Evolutionary conservation across 345 rosid species (phyloP).

Genomic region (Eucalyptus regnans): DNA sequence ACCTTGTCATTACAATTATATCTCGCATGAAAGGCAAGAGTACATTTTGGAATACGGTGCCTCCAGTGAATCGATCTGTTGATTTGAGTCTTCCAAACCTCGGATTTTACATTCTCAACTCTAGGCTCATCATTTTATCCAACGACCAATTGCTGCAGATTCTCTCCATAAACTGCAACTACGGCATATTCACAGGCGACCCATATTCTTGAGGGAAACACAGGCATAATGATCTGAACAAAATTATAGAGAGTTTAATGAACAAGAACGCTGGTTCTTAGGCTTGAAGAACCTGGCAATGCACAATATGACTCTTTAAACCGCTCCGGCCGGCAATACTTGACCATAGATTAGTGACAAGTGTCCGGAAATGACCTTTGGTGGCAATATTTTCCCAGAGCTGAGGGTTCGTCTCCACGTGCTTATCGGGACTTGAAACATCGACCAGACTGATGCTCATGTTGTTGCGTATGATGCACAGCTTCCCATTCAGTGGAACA

Average conservation of each 20-base stretch:
- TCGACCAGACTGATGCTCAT: conserved; percentile 93
- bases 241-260: neutral
- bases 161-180: neutral
- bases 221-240: neutral
- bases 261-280: conserved; percentile 20
- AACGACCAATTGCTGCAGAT: neutral
- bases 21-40: neutral
- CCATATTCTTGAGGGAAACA: neutral
- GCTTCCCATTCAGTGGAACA: conserved; percentile 71
- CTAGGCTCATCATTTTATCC: neutral
- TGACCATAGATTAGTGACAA: conserved; percentile 75
- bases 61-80: neutral
- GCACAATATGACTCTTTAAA: conserved; percentile 77
- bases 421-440: conserved; percentile 64
- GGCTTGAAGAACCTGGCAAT: conserved; percentile 94
- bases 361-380: conserved; percentile 68
- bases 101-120: neutral
- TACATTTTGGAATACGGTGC: neutral
- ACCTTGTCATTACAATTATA: neutral
- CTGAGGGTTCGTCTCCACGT: conserved; percentile 46
- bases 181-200: neutral
- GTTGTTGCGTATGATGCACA: conserved; percentile 89
- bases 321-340: conserved; percentile 93
- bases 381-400: conserved; percentile 86
- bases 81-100: neutral